Evolutionary conservation across 345 rosid species (phyloP), one percentile per base, ranked within the genome.

Genomic region (Pugionium dolabratum): DNA sequence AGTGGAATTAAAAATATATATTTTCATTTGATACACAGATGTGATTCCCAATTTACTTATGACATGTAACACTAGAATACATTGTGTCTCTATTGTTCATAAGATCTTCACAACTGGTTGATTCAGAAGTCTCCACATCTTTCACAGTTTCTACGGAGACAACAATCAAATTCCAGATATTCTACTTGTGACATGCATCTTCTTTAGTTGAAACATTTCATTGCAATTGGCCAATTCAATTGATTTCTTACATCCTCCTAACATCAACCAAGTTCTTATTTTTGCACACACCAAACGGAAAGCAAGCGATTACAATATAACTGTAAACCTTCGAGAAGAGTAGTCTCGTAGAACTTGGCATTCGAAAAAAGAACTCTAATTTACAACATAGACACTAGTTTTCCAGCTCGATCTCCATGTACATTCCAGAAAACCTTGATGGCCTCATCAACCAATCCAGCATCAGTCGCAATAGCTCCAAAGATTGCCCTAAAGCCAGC

Each of bases 391-490:
- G 74, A 68, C 69, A 70, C 54, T 41, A 73, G 72, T 70, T 10
- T 70, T 61, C 77, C 80, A 62, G 7, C 35, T 55, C 57, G 6
- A 66, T 54, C 77, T 32, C 73, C 63, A 53, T 86, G 90, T 36
- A 89, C 76, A 5, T 37, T 69, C 88, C 79, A 74, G 78, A 89
- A 89, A 45, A 72, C 54, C 68, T 44, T 61, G 3, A 79, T 80
- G 6, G 90, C 85, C 44, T 67, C 77, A 77, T 86, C 92, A 54
- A 65, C 62, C 30, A 32, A 70, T 53, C 67, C 75, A 34, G 82
- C 30, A 63, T 88, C 92, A 52, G 72, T 29, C 58, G 88, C 86
- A 73, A 86, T 70, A 67, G 96, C 96, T 65, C 88, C 90, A 76
- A 86, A 79, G n/a, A 86, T 66, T 3, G 90, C 90, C 41, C 92